Evolutionary conservation across 2,329 filamentous ascomycete species (phyloP).

Genomic region (Chrysoporthe deuterocubensis): DNA sequence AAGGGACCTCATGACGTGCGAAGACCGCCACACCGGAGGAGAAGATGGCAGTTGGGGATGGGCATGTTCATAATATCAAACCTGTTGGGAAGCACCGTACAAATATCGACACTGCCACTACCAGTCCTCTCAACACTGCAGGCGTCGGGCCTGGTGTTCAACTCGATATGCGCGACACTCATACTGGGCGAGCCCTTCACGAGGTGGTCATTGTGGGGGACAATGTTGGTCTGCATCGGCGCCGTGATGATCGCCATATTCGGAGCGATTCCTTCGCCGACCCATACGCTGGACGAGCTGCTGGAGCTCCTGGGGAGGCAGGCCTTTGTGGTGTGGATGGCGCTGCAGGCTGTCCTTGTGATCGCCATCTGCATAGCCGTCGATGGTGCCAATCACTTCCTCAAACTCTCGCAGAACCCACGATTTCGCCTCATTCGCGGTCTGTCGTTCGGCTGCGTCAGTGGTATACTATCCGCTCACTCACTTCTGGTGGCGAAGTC

Average conservation of each 20-base stretch:
- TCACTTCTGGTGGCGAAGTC: constrained; percentile 93
- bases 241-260: constrained; percentile 94
- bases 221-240: constrained; percentile 81
- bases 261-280: constrained; percentile 90
- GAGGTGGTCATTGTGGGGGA: constrained; percentile 87
- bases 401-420: constrained; percentile 60
- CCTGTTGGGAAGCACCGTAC: constrained; percentile 90
- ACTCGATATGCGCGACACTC: constrained; percentile 94
- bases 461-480: constrained; percentile 92
- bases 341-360: constrained; percentile 75
- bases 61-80: constrained; percentile 96
- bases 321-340: constrained; percentile 89
- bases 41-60: constrained; percentile 97
- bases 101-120: constrained; percentile 93
- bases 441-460: constrained; percentile 85
- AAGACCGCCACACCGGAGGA: constrained; percentile 84
- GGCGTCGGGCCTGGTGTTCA: constrained; percentile 95
- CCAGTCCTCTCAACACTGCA: constrained; percentile 95
- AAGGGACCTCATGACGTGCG: constrained; percentile 78
- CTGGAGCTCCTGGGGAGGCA: constrained; percentile 73
- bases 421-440: constrained; percentile 78
- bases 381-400: constrained; percentile 57
- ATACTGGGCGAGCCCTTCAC: constrained; percentile 95
- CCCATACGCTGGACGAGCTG: constrained; percentile 84
- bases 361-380: constrained; percentile 67